Evolutionary conservation across 108 stramenopile genomes (phyloP), one percentile per base, ranked within the genome.

Genomic region (Conticribra guillardii): DNA sequence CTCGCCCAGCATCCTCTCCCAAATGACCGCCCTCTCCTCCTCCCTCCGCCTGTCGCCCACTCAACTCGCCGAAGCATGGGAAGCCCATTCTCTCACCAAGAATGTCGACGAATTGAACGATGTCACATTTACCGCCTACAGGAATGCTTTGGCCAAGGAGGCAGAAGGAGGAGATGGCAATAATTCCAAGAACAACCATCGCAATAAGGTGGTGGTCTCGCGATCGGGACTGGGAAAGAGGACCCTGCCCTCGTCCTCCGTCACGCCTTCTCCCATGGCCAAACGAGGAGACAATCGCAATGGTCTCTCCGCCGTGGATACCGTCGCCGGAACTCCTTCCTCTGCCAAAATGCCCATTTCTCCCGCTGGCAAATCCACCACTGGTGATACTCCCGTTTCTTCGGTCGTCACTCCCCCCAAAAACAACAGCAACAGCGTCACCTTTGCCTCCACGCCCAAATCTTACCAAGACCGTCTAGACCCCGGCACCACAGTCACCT

Each of bases 31-130:
- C 47, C 61, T 62, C 61, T 62, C 46, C 61, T 27, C 61, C 24
- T 2, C 61, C 23, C 47, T 27, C 47, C 11, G 19, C 29, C 47
- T 91, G 11, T 58, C 82, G 8, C 84, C 89, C 15, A 53, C 80
- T 17, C 56, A 81, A 44, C 80, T 94, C 70, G 87, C 82, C 28
- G 76, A 78, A 33, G 76, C 69, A 41, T 94, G 93, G 93, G 93
- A 91, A 61, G 87, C 89, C 16, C 80, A 80, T 53, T 82, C 84
- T 41, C 49, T 94, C 50, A 94, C 84, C 22, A 79, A 73, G n/a
- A 78, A 78, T 22, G 62, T 88, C 16, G 54, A 34, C 3, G 61
- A 71, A 22, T 62, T 94, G 31, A 80, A 81, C n/a, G 75, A 77
- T 37, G 69, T 68, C 27, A 81, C 73, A 17, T 85, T 89, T 63